These are phyloP conservation scores for Chlamydomonas eustigma DNA, from an alignment of 139 green algal species.

Conservation along the genomic window DNA sequence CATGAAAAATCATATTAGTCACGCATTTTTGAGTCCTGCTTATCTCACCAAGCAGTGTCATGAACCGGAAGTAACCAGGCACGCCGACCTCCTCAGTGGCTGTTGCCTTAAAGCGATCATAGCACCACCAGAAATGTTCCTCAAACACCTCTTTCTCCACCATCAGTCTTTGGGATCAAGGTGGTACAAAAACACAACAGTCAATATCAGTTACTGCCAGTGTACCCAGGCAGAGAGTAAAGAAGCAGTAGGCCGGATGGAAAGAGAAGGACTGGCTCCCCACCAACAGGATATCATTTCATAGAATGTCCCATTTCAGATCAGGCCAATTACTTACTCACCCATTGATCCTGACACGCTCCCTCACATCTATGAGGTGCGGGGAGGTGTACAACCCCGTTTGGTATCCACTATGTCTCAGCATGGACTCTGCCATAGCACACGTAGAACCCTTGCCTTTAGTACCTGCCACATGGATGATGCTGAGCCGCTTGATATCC, in stretches of 20 bases:
- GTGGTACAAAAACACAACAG: conserved; percentile 3
- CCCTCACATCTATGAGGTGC: conserved; percentile 81
- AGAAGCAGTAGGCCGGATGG: too few species aligned
- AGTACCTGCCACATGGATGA: conserved; percentile 88
- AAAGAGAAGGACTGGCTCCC: too few species aligned
- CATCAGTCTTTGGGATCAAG: conserved; percentile 26
- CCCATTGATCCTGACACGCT: conserved; percentile 81
- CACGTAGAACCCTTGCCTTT: conserved; percentile 93
- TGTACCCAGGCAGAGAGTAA: too few species aligned
- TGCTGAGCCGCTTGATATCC: conserved; percentile 54
- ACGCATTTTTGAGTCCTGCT: too few species aligned
- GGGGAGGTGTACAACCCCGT: conserved; percentile 88
- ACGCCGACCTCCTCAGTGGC: conserved; percentile 59
- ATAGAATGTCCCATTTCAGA: too few species aligned
- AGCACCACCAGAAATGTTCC: conserved; percentile 36
- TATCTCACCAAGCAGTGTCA: conserved; percentile 82
- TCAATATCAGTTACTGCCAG: too few species aligned
- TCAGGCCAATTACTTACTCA: too few species aligned
- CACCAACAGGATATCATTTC: too few species aligned
- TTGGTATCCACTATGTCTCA: conserved; percentile 68
- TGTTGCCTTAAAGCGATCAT: conserved; percentile 29
- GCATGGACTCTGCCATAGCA: conserved; percentile 79
- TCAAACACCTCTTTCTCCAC: conserved; percentile 33
- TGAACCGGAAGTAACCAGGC: conserved; percentile 92
- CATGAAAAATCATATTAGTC: too few species aligned